Conservation (phyloP, 257 asterid genomes). For the Buddleja alternifolia region DNA sequence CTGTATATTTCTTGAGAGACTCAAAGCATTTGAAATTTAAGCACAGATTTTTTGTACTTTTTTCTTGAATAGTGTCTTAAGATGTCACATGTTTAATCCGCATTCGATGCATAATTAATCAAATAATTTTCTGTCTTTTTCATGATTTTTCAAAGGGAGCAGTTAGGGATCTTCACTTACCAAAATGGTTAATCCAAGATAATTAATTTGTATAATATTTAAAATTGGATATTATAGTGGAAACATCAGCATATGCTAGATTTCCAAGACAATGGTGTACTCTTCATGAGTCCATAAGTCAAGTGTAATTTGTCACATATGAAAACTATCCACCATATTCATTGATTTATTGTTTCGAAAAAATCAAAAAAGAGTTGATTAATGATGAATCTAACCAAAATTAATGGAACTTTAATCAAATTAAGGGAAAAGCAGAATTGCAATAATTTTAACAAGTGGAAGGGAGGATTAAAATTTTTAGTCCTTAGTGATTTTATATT, state of each 20-base stretch:
- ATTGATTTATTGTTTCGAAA: background rate
- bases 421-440: background rate
- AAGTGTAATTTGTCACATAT: slow-evolving; percentile 35
- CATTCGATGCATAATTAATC: slow-evolving; percentile 50
- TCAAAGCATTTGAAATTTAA: slow-evolving; percentile 49
- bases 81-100: slow-evolving; percentile 76
- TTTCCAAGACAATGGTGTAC: slow-evolving; percentile 36
- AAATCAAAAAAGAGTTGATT: background rate
- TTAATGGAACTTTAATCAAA: background rate
- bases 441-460: too few relatives aligned
- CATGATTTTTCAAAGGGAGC: slow-evolving; percentile 73
- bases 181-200: slow-evolving; percentile 31
- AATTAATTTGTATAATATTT: background rate
- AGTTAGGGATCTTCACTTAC: slow-evolving; percentile 56
- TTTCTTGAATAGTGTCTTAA: slow-evolving; percentile 15
- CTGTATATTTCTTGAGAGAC: slow-evolving; percentile 67
- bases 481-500: too few relatives aligned
- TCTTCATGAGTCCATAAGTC: slow-evolving; percentile 34
- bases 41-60: slow-evolving; percentile 32
- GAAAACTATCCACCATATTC: slow-evolving; percentile 20
- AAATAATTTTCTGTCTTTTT: slow-evolving; percentile 55
- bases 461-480: too few relatives aligned
- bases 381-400: background rate
- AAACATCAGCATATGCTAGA: slow-evolving; percentile 23
- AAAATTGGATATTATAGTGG: slow-evolving; percentile 10